Evolutionary conservation across 768 basidiomycete species (phyloP).

Genomic region (Hygrophorus pudorinus): DNA sequence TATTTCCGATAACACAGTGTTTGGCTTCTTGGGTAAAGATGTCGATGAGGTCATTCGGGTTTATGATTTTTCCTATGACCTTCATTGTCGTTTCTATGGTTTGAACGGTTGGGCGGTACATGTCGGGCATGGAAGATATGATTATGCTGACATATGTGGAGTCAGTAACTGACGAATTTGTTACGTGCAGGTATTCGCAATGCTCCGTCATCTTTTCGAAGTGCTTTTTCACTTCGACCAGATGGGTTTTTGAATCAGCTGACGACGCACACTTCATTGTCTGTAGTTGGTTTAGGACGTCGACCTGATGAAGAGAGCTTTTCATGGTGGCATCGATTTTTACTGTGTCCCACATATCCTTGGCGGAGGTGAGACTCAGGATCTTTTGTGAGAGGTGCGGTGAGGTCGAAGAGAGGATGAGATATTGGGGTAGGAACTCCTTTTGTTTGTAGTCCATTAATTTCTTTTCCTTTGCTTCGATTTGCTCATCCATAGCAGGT

Average conservation of each 20-base stretch:
- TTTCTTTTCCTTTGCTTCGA: background rate
- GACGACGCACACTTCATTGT: background rate
- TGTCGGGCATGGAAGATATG: background rate
- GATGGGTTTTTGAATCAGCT: background rate
- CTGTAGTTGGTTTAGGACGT: background rate
- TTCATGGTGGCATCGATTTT: background rate
- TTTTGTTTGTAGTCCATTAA: background rate
- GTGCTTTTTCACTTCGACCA: background rate
- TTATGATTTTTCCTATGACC: background rate
- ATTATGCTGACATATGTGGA: no score
- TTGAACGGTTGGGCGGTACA: background rate
- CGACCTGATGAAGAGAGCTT: background rate
- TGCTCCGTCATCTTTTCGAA: no score
- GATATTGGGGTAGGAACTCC: background rate
- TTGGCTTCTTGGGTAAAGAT: background rate
- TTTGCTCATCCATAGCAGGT: background rate
- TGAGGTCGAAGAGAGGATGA: background rate
- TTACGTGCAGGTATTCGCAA: no score
- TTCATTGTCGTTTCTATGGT: background rate
- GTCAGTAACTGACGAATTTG: no score
- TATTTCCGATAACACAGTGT: background rate
- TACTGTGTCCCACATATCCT: background rate
- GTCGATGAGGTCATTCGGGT: background rate
- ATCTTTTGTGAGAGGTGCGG: background rate
- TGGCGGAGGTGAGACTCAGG: background rate